Evolutionary conservation across 2,329 filamentous ascomycete species (phyloP).

Genomic region (Paecilomyces sp.): DNA sequence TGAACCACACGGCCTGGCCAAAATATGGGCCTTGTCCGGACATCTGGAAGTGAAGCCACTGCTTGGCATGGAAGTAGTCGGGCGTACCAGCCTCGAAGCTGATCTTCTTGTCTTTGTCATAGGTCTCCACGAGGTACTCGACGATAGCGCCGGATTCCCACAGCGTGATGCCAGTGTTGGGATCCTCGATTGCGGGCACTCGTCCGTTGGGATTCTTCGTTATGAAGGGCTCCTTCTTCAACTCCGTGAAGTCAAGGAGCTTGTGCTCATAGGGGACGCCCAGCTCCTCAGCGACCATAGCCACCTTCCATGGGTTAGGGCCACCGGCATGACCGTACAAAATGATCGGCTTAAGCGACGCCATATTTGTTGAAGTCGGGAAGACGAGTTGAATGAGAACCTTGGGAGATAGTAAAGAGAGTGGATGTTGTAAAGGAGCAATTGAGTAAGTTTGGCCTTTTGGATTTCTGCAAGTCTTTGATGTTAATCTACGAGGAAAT

Average conservation of each 20-base stretch:
- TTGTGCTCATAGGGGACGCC: slow-evolving; percentile 20
- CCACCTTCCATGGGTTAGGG: slow-evolving; percentile 25
- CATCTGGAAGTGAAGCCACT: slow-evolving; percentile 41
- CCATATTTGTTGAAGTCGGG: not conserved
- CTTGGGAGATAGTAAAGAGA: not conserved
- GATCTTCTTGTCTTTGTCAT: slow-evolving; percentile 35
- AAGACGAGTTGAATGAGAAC: not conserved
- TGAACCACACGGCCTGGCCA: slow-evolving; percentile 42
- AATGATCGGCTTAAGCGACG: not conserved
- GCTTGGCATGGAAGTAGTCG: slow-evolving; percentile 33
- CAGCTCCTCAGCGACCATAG: slow-evolving; percentile 24
- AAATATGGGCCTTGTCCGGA: slow-evolving; percentile 44
- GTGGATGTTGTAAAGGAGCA: not conserved
- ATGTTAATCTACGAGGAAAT: not conserved
- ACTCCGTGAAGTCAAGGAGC: slow-evolving; percentile 10
- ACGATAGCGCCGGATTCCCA: slow-evolving; percentile 42
- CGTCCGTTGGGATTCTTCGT: slow-evolving; percentile 28
- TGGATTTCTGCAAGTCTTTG: not conserved
- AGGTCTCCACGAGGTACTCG: slow-evolving; percentile 37
- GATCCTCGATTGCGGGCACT: slow-evolving; percentile 26
- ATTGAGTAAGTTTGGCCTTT: not conserved
- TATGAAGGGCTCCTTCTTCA: slow-evolving; percentile 23
- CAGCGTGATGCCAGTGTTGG: slow-evolving; percentile 31
- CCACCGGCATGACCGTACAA: slow-evolving; percentile 12
- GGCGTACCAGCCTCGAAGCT: slow-evolving; percentile 24